These are phyloP conservation scores for Calocera cornea DNA, from an alignment of 768 basidiomycete species.

Conservation along the genomic window DNA sequence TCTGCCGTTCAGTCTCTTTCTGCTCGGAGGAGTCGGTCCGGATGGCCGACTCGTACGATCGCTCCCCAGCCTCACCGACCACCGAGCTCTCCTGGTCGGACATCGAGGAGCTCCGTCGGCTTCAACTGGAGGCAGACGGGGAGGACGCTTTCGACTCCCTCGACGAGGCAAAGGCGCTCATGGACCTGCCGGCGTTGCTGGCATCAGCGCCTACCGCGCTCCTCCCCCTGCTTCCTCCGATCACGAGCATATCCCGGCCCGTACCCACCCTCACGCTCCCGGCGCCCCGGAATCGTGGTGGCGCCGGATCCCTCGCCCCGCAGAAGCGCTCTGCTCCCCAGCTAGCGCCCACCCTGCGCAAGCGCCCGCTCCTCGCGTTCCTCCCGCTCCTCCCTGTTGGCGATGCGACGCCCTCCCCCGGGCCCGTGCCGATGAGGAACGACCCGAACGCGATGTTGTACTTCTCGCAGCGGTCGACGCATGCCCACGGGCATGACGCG, in stretches of 20 bases:
- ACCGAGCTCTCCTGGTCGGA: neutral
- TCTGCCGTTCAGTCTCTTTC: neutral
- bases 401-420: neutral
- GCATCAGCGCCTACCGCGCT: neutral
- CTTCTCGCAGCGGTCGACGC: neutral
- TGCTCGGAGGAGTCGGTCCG: neutral
- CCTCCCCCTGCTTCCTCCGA: neutral
- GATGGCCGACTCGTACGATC: neutral
- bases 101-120: conserved; percentile 3
- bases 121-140: neutral
- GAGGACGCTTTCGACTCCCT: neutral
- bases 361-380: neutral
- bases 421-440: neutral
- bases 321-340: neutral
- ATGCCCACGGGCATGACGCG: neutral
- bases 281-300: neutral
- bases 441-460: neutral
- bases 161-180: neutral
- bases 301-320: neutral
- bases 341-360: neutral
- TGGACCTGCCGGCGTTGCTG: neutral
- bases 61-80: neutral
- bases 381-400: neutral
- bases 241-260: neutral
- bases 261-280: conserved; percentile 2